Base-by-base conservation (phyloP, 257 asterid species). In the Solanum clarkiae region DNA sequence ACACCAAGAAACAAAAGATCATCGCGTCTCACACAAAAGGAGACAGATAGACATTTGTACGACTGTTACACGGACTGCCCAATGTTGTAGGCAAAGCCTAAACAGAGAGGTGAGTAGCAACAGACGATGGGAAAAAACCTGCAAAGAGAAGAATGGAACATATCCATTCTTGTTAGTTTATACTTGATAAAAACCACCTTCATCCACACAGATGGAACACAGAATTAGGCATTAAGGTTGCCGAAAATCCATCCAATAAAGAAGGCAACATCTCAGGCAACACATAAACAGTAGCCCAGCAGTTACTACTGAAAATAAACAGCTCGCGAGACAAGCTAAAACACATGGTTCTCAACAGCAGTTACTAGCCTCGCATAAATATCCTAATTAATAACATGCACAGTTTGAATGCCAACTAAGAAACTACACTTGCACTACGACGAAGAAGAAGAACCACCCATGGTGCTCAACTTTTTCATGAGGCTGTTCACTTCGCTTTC, bases 401-500 rank as follows among this genome's bases (percentile, higher is more conserved):
- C 24, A 81, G 42, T 16, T 59, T 60, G 47, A 80, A 60, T 60
- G 84, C 3, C 44, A 44, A 81, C 84, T 57, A 81, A 20, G 7
- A 36, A 72, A 60, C 24, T 57, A 32, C 36, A 32, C 1, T 32
- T 32, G 1, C 84, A 29, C 88, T 89, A 90, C 6, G 91, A 90
- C 6, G 91, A 79, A 6, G 91, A 91, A 53, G 95, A 84, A 79
- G 92, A 29, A 53, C 90, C 91, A 9, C 79, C 86, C 91, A 88
- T 80, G n/a, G 92, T 69, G 90, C 87, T 89, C 84, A 93, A 86
- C 86, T 91, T 94, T 36, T 87, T 84, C 60, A 93, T 92, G 80
- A 96, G 89, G 60, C 80, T 89, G 70, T 90, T 87, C 82, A 96
- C 91, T 92, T 93, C 97, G 6, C 86, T 89, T 92, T 96, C 98